These are phyloP conservation scores for Medicago arabica DNA, from an alignment of 306 rosid genomes.

Conservation along the genomic window DNA sequence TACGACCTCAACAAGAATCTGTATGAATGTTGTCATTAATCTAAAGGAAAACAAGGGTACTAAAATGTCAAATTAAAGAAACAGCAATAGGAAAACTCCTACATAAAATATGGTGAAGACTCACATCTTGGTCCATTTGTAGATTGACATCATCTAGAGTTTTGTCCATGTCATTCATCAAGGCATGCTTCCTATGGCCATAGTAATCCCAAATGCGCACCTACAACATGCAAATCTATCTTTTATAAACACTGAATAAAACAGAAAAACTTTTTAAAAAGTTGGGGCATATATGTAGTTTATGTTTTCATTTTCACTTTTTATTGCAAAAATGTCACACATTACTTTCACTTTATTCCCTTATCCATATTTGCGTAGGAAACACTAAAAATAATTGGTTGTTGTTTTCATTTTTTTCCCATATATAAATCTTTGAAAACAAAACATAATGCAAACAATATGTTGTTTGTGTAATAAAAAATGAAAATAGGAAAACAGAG, in stretches of 20 bases:
- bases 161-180: conserved; percentile 96
- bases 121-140: conserved; percentile 98
- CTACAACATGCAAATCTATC: conserved; percentile 49
- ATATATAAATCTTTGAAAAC: not conserved
- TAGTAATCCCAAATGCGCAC: conserved; percentile 96
- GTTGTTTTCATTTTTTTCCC: not conserved
- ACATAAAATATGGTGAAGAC: conserved; percentile 48
- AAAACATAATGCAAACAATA: conserved; percentile 1
- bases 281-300: not conserved
- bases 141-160: conserved; percentile 96
- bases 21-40: conserved; percentile 46
- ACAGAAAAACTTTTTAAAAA: conserved; percentile 14
- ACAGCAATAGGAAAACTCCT: conserved; percentile 36
- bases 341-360: conserved; percentile 21
- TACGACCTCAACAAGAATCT: conserved; percentile 95
- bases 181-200: conserved; percentile 79
- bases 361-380: conserved; percentile 4
- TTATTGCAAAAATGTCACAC: conserved; percentile 12
- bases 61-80: conserved; percentile 30
- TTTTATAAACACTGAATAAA: conserved; percentile 32
- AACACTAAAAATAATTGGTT: not conserved
- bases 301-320: not conserved
- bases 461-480: not conserved
- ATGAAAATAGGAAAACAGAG: conserved; percentile 4
- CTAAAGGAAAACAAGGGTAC: conserved; percentile 41